Evolutionary conservation across 129 eudicot genomes (phyloP).

Genomic region (Escallonia herrerae): DNA sequence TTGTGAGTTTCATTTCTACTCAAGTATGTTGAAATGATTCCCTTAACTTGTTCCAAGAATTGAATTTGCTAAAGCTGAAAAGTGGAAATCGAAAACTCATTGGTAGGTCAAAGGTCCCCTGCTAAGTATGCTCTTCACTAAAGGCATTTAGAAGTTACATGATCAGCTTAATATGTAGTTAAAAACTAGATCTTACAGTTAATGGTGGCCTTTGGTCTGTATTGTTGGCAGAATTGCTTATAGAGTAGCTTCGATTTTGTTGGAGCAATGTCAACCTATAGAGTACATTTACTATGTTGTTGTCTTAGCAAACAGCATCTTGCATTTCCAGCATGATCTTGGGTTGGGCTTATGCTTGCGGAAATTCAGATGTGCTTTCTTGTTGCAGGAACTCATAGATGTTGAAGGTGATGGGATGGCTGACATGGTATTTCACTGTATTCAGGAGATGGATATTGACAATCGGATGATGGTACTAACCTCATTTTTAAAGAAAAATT

Average conservation of each 20-base stretch:
- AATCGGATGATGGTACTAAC: conserved; percentile 86
- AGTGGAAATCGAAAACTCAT: background rate
- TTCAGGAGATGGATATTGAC: conserved; percentile 99
- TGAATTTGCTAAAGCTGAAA: too few species aligned
- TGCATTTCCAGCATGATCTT: background rate
- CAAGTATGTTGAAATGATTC: too few species aligned
- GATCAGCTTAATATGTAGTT: background rate
- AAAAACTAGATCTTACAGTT: background rate
- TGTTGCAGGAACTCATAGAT: conserved; percentile 86
- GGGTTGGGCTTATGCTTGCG: background rate
- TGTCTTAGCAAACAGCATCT: background rate
- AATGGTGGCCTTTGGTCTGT: too few species aligned
- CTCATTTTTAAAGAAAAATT: background rate
- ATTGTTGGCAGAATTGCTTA: too few species aligned
- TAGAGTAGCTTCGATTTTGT: too few species aligned
- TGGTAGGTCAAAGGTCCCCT: background rate
- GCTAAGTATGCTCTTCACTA: background rate
- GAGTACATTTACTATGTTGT: background rate
- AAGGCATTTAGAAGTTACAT: background rate
- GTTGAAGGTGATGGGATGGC: conserved; percentile 99
- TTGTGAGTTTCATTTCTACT: too few species aligned
- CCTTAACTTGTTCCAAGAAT: too few species aligned
- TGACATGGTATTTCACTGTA: conserved; percentile 97
- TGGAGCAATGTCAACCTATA: background rate
- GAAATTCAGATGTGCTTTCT: conserved; percentile 10